A percentile compares a stretch with the other conserved stretches of the same genome.
Conservation (phyloP, 1,284 basidiomycete species). For the Peniophora sp. region DNA sequence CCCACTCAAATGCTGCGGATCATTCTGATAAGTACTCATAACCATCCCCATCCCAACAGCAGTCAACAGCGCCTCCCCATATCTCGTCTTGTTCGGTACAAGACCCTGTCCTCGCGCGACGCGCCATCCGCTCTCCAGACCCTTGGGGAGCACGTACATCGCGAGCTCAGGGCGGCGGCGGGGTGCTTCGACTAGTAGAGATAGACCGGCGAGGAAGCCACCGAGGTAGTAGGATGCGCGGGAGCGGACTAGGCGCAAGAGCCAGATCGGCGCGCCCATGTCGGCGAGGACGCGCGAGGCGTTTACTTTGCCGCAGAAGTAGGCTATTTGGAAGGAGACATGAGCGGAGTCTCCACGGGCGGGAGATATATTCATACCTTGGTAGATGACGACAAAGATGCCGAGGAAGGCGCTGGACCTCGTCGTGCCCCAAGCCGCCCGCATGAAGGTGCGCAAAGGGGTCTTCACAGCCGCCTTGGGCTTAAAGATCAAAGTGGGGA, state of each 20-base stretch:
- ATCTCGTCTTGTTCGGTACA: slow-evolving; percentile 67
- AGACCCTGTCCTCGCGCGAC: slow-evolving; percentile 70
- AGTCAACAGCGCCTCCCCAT: slow-evolving; percentile 60
- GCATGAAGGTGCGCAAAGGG: slow-evolving; percentile 56
- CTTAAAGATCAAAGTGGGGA: slow-evolving; percentile 80
- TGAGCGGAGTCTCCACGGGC: background rate
- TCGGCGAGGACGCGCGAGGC: slow-evolving; percentile 37
- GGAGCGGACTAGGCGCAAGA: slow-evolving; percentile 52
- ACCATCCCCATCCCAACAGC: slow-evolving; percentile 85
- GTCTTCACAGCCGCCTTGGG: slow-evolving; percentile 49
- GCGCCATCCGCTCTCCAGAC: slow-evolving; percentile 82
- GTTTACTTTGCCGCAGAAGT: slow-evolving; percentile 71
- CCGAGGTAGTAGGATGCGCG: slow-evolving; percentile 71
- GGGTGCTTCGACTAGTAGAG: slow-evolving; percentile 85
- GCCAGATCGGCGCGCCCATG: slow-evolving; percentile 10
- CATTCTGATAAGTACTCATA: slow-evolving; percentile 76
- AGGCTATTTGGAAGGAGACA: slow-evolving; percentile 29
- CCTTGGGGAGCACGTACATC: slow-evolving; percentile 95
- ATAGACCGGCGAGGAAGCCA: slow-evolving; percentile 72
- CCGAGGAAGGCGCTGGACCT: slow-evolving; percentile 88
- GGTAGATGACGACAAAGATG: slow-evolving; percentile 80
- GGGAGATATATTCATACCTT: slow-evolving; percentile 41
- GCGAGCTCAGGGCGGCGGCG: slow-evolving; percentile 78
- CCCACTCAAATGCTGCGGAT: slow-evolving; percentile 84
- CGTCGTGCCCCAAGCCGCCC: slow-evolving; percentile 66